phyloP scores from a whole-genome alignment of 2,329 filamentous ascomycete species.

The Metarhizium sp. region DNA sequence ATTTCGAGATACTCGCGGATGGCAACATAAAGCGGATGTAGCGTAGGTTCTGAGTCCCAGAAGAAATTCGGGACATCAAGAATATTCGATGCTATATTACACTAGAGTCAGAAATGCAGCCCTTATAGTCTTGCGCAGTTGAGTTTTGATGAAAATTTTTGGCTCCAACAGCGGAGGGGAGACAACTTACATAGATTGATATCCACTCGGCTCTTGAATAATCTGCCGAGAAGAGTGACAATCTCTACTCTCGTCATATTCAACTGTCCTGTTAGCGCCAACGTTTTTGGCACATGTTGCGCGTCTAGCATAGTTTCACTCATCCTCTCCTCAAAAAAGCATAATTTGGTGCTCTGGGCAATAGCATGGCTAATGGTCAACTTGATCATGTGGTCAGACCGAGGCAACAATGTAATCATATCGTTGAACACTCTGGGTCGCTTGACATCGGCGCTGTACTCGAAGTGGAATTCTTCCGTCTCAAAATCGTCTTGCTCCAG shows the following conservation, averaged over 20 bases:
- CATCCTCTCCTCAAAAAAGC: constrained; percentile 95
- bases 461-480: constrained; percentile 97
- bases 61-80: constrained; percentile 96
- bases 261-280: constrained; percentile 81
- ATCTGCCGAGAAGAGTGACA: constrained; percentile 76
- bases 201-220: constrained; percentile 92
- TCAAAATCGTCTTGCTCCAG: constrained; percentile 87
- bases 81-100: constrained; percentile 70
- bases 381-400: constrained; percentile 96
- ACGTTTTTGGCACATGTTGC: constrained; percentile 79
- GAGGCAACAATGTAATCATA: constrained; percentile 93
- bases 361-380: constrained; percentile 96
- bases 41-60: constrained; percentile 93
- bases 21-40: constrained; percentile 88
- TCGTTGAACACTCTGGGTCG: constrained; percentile 94
- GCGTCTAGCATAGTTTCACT: constrained; percentile 86
- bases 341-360: constrained; percentile 91
- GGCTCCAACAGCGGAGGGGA: background rate
- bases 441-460: constrained; percentile 81
- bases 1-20: constrained; percentile 98
- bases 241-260: constrained; percentile 90
- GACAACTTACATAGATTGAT: constrained; percentile 80
- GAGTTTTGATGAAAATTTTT: background rate
- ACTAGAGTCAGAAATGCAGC: background rate
- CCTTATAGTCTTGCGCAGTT: background rate